Evolutionary conservation across 2,329 filamentous ascomycete genomes (phyloP), one percentile per base, ranked within the genome.

Genomic region (Ramularia endophylla): DNA sequence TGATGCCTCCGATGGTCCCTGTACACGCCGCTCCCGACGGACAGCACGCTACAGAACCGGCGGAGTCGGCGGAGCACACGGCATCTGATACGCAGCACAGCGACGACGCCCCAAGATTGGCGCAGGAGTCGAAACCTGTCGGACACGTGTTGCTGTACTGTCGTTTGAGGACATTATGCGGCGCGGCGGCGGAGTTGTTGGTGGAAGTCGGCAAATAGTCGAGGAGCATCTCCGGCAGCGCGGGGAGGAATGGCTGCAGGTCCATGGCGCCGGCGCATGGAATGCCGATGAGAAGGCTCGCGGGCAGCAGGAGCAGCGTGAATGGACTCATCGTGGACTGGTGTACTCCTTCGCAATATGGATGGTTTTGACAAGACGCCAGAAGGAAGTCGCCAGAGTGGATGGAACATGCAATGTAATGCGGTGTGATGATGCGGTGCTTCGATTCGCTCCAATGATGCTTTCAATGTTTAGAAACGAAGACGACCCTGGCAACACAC

Each of bases 31-130:
- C 72, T 37, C 73, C 71, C 18, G 62, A 67, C 0, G 77, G 77
- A 61, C 78, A 82, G 66, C 78, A 82, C 17, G 77, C 78, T 40
- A 81, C 72, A 46, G 79, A 68, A 40, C 76, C 69, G 27, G 69
- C 73, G 29, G 62, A 61, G 59, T 82, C 78, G 37, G 70, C 67
- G 30, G 72, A 70, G 63, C 78, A 82, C 42, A 69, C 65, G 16
- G 74, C 70, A 36, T 65, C 67, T 29, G 64, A 61, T 25, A 64
- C 64, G 60, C 78, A 82, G 66, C 78, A 82, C 40, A 77, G 67
- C 28, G 67, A 67, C 2, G 72, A 62, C 4, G 72, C 72, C 39
- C 71, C 73, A 28, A 78, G 58, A 44, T 68, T 66, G 22, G 65
- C 63, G 61, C 78, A 81, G 31, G 66, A 63, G 43, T 64, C 69